These are phyloP conservation scores for Parascedosporium putredinis DNA, from an alignment of 2,329 filamentous ascomycete genomes.

Conservation along the genomic window DNA sequence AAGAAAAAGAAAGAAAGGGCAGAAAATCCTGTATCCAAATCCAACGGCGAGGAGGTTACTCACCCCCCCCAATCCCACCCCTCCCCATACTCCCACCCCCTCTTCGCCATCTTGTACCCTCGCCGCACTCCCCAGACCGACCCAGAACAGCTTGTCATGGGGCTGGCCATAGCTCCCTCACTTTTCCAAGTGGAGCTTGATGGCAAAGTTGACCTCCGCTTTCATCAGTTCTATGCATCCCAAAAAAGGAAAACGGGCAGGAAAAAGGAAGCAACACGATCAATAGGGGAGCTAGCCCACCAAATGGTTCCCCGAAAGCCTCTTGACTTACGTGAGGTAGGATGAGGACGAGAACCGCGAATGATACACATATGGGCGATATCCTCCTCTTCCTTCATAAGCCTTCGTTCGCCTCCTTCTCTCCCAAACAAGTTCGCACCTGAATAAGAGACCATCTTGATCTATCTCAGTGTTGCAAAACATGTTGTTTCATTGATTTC, in stretches of 20 bases:
- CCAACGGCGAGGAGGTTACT: not conserved
- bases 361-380: not conserved
- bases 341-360: not conserved
- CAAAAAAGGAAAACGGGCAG: not conserved
- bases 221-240: not conserved
- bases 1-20: too few species aligned
- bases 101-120: too few species aligned
- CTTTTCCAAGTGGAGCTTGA: not conserved
- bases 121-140: not conserved
- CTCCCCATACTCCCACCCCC: not conserved
- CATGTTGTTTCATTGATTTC: constrained; percentile 3
- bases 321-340: constrained; percentile 1
- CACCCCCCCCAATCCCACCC: not conserved
- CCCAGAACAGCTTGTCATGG: not conserved
- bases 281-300: not conserved
- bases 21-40: not conserved
- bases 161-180: not conserved
- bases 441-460: constrained; percentile 1
- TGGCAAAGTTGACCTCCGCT: not conserved
- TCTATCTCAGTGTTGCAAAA: constrained; percentile 1
- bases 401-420: not conserved
- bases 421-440: not conserved
- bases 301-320: not conserved
- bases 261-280: not conserved
- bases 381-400: not conserved